Percentiles rank a stretch among this genome's conserved stretches.
Evolutionary conservation across 768 basidiomycete species (phyloP).

Genomic region (Podaxis pistillaris): DNA sequence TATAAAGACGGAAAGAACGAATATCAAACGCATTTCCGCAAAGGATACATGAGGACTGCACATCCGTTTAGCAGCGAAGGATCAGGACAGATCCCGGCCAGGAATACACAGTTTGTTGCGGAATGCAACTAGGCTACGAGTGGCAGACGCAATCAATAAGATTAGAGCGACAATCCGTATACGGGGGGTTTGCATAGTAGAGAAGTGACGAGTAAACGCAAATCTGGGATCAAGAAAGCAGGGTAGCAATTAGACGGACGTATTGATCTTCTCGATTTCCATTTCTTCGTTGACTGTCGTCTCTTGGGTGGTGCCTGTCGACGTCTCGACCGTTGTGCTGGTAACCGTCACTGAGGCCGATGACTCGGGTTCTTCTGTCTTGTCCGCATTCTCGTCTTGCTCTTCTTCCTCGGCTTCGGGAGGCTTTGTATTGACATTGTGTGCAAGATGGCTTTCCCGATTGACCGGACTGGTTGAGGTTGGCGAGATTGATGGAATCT

Average conservation of each 20-base stretch:
- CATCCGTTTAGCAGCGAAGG: not conserved
- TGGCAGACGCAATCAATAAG: conserved; percentile 8
- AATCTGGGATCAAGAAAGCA: not conserved
- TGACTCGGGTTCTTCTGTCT: not conserved
- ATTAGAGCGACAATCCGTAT: conserved; percentile 12
- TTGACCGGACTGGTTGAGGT: conserved; percentile 62
- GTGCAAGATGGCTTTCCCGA: conserved; percentile 58
- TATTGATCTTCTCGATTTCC: conserved; percentile 8
- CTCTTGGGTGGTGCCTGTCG: not conserved
- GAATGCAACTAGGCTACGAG: not conserved
- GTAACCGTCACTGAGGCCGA: conserved; percentile 2
- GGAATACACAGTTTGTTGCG: not conserved
- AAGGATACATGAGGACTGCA: not conserved
- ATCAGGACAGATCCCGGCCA: not conserved
- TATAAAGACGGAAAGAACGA: not conserved
- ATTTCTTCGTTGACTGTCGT: not conserved
- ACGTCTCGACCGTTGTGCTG: not conserved
- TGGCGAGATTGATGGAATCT: conserved; percentile 70
- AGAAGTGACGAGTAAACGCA: not conserved
- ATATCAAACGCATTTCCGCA: conserved; percentile 1
- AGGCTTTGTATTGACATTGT: conserved; percentile 35
- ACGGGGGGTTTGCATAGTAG: conserved; percentile 6
- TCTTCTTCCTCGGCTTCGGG: conserved; percentile 25
- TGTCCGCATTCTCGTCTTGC: conserved; percentile 6
- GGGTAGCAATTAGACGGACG: not conserved